Conservation (phyloP, 2,329 filamentous ascomycete genomes). For the Aspergillus sp. region DNA sequence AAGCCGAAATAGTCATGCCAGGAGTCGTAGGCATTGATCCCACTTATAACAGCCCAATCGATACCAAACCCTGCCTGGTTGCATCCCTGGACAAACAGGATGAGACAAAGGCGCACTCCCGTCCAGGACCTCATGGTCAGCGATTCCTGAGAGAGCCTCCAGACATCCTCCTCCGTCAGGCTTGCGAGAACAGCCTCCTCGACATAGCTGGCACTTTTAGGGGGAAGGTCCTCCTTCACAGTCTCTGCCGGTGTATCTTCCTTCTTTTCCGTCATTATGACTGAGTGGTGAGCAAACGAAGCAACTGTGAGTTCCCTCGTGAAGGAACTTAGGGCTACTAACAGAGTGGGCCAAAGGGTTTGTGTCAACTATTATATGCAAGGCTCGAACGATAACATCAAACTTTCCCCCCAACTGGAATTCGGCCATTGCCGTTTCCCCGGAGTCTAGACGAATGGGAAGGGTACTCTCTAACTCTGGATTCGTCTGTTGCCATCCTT, state of each 20-base stretch:
- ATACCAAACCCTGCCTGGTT: slow-evolving; percentile 51
- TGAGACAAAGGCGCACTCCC: slow-evolving; percentile 41
- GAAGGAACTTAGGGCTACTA: not conserved
- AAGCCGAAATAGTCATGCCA: slow-evolving; percentile 51
- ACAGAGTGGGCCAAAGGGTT: not conserved
- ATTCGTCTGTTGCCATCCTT: not conserved
- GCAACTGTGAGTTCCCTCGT: not conserved
- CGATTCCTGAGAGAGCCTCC: slow-evolving; percentile 43
- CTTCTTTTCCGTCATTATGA: slow-evolving; percentile 5
- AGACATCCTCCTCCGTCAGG: slow-evolving; percentile 49
- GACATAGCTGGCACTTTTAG: slow-evolving; percentile 27
- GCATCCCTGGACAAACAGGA: slow-evolving; percentile 50
- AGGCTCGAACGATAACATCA: not conserved
- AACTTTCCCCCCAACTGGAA: not conserved
- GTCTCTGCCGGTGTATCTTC: not conserved
- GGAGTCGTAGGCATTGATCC: slow-evolving; percentile 45
- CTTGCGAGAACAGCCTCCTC: slow-evolving; percentile 49
- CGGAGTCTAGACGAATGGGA: slow-evolving; percentile 1
- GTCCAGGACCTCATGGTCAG: slow-evolving; percentile 43
- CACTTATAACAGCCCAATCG: slow-evolving; percentile 52
- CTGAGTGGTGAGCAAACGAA: not conserved
- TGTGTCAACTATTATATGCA: slow-evolving; percentile 1
- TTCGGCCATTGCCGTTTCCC: not conserved
- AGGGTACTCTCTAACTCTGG: not conserved
- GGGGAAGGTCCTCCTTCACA: slow-evolving; percentile 1